Conservation (phyloP, 805 yeast genomes). For the Komagataella phaffii region DNA sequence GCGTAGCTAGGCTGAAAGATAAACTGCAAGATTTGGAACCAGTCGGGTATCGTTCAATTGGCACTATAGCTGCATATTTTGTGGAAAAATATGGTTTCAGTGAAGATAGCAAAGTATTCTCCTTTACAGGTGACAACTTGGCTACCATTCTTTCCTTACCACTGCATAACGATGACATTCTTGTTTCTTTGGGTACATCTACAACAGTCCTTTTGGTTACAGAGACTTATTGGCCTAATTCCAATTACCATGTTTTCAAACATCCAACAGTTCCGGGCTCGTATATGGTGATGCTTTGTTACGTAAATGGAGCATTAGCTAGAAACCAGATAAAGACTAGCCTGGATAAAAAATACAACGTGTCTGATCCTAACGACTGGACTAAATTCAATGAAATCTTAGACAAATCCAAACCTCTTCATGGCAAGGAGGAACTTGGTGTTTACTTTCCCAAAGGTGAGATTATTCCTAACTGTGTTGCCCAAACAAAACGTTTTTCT, state of each 20-base stretch:
- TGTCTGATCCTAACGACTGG: constrained; percentile 33
- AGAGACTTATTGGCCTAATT: constrained; percentile 61
- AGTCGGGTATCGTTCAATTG: constrained; percentile 33
- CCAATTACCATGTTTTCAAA: constrained; percentile 72
- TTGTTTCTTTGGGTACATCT: constrained; percentile 82
- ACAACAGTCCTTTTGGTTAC: constrained; percentile 80
- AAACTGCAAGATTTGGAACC: constrained; percentile 44
- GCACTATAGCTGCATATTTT: constrained; percentile 47
- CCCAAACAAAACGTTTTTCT: constrained; percentile 44
- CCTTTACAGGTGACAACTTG: constrained; percentile 85
- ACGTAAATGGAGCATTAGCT: constrained; percentile 83
- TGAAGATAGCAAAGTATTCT: constrained; percentile 41
- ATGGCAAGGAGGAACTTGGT: constrained; percentile 40
- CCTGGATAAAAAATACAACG: constrained; percentile 31
- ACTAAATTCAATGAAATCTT: constrained; percentile 43
- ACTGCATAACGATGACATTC: constrained; percentile 57
- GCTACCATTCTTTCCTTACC: constrained; percentile 83
- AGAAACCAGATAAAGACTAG: constrained; percentile 63
- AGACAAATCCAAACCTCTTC: constrained; percentile 18
- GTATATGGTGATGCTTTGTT: constrained; percentile 93
- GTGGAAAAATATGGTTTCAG: constrained; percentile 50
- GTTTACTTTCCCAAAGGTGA: constrained; percentile 85
- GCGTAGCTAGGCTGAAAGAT: constrained; percentile 24
- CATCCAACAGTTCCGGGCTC: constrained; percentile 71
- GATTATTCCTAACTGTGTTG: constrained; percentile 70